Evolutionary conservation across 2,329 filamentous ascomycete genomes (phyloP).

Genomic region (Epichloe sylvatica): DNA sequence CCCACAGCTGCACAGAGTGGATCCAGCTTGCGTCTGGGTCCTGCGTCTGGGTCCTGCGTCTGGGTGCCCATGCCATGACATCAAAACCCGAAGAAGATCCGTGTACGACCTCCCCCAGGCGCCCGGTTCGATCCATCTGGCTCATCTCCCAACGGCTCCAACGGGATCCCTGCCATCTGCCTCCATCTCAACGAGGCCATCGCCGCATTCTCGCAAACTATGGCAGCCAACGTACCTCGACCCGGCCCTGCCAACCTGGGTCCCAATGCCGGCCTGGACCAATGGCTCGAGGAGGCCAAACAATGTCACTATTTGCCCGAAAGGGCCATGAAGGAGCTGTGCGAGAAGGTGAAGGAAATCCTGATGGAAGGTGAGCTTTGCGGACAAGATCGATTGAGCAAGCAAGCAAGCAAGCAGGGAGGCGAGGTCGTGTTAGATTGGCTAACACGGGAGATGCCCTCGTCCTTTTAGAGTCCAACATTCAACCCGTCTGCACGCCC

Average conservation of each 20-base stretch:
- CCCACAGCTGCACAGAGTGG: background rate
- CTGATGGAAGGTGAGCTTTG: conserved; percentile 73
- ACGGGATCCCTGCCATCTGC: conserved; percentile 8
- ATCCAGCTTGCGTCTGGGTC: background rate
- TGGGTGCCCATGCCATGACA: background rate
- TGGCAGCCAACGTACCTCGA: conserved; percentile 53
- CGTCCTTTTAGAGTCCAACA: conserved; percentile 67
- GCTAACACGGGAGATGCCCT: background rate
- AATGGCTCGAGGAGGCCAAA: conserved; percentile 94
- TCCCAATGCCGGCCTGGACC: conserved; percentile 74
- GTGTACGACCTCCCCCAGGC: background rate
- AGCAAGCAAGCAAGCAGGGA: background rate
- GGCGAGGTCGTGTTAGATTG: background rate
- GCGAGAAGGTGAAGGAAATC: conserved; percentile 96
- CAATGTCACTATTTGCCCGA: conserved; percentile 96
- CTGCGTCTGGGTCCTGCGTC: too few species aligned
- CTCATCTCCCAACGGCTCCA: conserved; percentile 1
- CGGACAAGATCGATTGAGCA: too few species aligned
- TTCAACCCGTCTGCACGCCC: conserved; percentile 91
- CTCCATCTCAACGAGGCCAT: conserved; percentile 11
- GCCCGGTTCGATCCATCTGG: background rate
- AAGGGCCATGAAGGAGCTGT: conserved; percentile 94
- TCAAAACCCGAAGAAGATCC: conserved; percentile 16
- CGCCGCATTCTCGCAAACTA: conserved; percentile 12
- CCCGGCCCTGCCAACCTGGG: conserved; percentile 79